A percentile compares a stretch with the other conserved stretches of the same genome.
These are phyloP conservation scores for Yarrowia porcina DNA, from an alignment of 805 yeast genomes.

Conservation along the genomic window DNA sequence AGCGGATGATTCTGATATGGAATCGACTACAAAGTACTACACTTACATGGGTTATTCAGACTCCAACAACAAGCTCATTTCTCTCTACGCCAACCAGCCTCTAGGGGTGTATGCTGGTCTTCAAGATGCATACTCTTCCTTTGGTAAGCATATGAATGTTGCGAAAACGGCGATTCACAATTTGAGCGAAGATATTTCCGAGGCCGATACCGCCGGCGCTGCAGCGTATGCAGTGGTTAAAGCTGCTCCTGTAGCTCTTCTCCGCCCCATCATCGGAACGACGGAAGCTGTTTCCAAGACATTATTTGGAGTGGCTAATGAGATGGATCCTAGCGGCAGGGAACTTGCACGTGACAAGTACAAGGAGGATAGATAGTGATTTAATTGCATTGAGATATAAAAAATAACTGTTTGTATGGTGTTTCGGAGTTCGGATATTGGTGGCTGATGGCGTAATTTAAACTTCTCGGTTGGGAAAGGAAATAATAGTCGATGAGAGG, in stretches of 20 bases:
- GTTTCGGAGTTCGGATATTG: not conserved
- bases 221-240: slow-evolving; percentile 66
- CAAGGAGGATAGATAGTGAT: slow-evolving; percentile 3
- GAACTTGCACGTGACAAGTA: slow-evolving; percentile 52
- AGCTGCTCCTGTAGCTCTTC: slow-evolving; percentile 74
- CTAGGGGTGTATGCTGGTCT: slow-evolving; percentile 66
- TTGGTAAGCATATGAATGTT: slow-evolving; percentile 62
- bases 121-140: slow-evolving; percentile 65
- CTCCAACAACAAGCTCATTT: slow-evolving; percentile 26
- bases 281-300: slow-evolving; percentile 85
- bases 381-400: not conserved
- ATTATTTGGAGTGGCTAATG: slow-evolving; percentile 78
- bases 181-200: slow-evolving; percentile 60
- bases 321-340: slow-evolving; percentile 64
- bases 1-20: slow-evolving; percentile 26
- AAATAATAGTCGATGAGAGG: not conserved
- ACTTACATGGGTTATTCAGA: slow-evolving; percentile 29
- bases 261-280: slow-evolving; percentile 87
- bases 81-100: slow-evolving; percentile 76
- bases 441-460: slow-evolving; percentile 1
- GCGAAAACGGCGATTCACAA: slow-evolving; percentile 62
- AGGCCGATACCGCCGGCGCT: slow-evolving; percentile 49
- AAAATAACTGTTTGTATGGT: too few species aligned
- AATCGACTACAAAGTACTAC: slow-evolving; percentile 28
- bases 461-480: not conserved